These are phyloP conservation scores for Fusarium liriodendri DNA, from an alignment of 2,329 filamentous ascomycete species.

Conservation along the genomic window DNA sequence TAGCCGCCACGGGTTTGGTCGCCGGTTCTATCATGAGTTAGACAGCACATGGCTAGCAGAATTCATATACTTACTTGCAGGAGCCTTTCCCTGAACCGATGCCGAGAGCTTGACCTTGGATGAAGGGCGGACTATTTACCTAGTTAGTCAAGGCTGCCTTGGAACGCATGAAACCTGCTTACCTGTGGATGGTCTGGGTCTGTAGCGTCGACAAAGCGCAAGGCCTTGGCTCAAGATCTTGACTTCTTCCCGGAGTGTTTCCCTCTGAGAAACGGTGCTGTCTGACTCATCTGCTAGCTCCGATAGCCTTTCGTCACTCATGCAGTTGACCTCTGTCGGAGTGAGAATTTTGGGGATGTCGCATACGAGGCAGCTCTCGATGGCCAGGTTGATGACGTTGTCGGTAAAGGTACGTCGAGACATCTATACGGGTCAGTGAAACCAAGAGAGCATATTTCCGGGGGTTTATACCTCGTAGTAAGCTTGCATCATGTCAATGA, in stretches of 20 bases:
- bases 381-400: slow-evolving; percentile 59
- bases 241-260: slow-evolving; percentile 17
- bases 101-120: neutral
- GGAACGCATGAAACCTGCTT: neutral
- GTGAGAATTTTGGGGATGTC: slow-evolving; percentile 56
- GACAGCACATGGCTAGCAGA: neutral
- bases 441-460: accelerated
- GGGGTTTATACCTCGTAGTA: slow-evolving; percentile 54
- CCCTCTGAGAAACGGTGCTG: slow-evolving; percentile 6
- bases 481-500: slow-evolving; percentile 57
- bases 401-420: slow-evolving; percentile 58
- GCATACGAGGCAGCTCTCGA: slow-evolving; percentile 60
- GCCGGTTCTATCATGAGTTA: neutral
- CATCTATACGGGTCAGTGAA: slow-evolving; percentile 45
- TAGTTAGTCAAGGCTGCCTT: neutral
- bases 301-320: slow-evolving; percentile 18
- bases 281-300: slow-evolving; percentile 23
- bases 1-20: neutral
- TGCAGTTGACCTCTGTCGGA: slow-evolving; percentile 31
- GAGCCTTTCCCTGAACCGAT: neutral
- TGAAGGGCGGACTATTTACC: slow-evolving; percentile 1
- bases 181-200: slow-evolving; percentile 25
- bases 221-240: slow-evolving; percentile 17
- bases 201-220: slow-evolving; percentile 10
- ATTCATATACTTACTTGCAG: neutral